Conservation (phyloP, 2,329 filamentous ascomycete genomes). For the Parafenestella ontariensis region DNA sequence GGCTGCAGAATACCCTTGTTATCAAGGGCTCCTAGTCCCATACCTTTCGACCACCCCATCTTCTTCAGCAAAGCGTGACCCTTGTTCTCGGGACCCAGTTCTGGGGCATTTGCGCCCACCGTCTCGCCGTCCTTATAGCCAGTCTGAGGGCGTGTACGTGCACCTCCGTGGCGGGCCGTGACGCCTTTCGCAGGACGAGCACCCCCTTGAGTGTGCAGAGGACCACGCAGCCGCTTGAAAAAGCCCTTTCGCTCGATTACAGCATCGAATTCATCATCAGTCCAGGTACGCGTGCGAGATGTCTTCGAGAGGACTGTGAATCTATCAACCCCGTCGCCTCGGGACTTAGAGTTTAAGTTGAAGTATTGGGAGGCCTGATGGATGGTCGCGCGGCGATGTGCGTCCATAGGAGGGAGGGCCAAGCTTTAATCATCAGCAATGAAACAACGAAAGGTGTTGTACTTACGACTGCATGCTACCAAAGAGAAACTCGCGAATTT, state of each 20-base stretch:
- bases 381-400: conserved; percentile 75
- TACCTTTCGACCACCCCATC: conserved; percentile 95
- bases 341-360: conserved; percentile 83
- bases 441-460: not conserved
- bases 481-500: conserved; percentile 75
- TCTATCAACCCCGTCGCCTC: conserved; percentile 74
- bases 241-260: conserved; percentile 57
- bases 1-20: conserved; percentile 91
- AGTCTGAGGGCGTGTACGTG: conserved; percentile 23
- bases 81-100: conserved; percentile 81
- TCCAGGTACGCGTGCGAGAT: conserved; percentile 67
- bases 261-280: conserved; percentile 60
- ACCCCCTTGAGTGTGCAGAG: conserved; percentile 15
- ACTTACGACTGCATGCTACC: conserved; percentile 68
- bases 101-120: conserved; percentile 83
- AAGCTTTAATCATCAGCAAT: conserved; percentile 59
- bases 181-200: conserved; percentile 13
- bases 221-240: conserved; percentile 49
- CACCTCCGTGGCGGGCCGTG: conserved; percentile 16
- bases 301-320: conserved; percentile 82
- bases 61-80: conserved; percentile 90
- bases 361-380: conserved; percentile 80
- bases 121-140: conserved; percentile 83
- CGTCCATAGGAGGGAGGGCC: conserved; percentile 83
- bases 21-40: conserved; percentile 77